Conservation (phyloP, 306 rosid species). For the barrel medic (Medicago truncatula) region MtrunA17r5.0-ANR NC_053042.1:8637001-8637500, state of each 20-base stretch:
- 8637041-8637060: no score
- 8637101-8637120: no score
- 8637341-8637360: neutral
- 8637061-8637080: no score
- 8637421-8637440: constrained; percentile 15
- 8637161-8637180: no score
- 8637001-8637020: no score
- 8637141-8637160: no score
- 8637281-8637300: neutral
- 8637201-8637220: no score
- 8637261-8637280: neutral
- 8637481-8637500: constrained; percentile 23
- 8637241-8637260: no score
- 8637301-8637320: neutral
- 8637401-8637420: constrained; percentile 1
- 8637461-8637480: constrained; percentile 29
- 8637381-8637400: neutral
- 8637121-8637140: no score
- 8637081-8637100: no score
- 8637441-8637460: constrained; percentile 16
- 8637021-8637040: no score
- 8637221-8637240: no score
- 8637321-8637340: neutral
- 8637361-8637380: neutral
- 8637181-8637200: neutral